These are phyloP conservation scores for Batrachochytrium dendrobatidis DNA, from an alignment of 371 early-diverging fungal genomes.

Conservation along the genomic window DNA sequence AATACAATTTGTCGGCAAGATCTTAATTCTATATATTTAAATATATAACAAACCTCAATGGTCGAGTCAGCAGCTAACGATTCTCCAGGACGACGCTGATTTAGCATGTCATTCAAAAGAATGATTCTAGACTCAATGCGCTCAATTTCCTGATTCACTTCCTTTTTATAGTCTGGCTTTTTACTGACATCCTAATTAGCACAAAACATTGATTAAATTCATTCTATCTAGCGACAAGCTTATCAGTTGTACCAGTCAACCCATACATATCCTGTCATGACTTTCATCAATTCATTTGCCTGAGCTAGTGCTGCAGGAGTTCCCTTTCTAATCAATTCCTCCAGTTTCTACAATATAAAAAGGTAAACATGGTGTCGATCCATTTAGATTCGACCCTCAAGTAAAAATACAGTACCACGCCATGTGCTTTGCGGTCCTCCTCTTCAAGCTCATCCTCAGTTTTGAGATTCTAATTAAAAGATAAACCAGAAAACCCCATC, in stretches of 20 bases:
- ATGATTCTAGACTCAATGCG: slow-evolving; percentile 69
- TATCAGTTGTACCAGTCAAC: neutral
- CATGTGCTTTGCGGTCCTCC: slow-evolving; percentile 80
- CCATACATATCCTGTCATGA: slow-evolving; percentile 87
- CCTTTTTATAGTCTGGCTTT: slow-evolving; percentile 72
- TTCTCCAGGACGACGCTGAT: slow-evolving; percentile 53
- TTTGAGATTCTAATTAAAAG: slow-evolving; percentile 37
- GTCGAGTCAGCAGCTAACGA: slow-evolving; percentile 31
- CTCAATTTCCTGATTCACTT: slow-evolving; percentile 73
- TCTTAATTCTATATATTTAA: slow-evolving; percentile 9
- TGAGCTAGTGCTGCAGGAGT: slow-evolving; percentile 85
- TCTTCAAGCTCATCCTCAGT: slow-evolving; percentile 89
- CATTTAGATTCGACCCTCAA: neutral
- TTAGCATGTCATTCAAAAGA: slow-evolving; percentile 73
- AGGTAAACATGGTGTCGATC: neutral
- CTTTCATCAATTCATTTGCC: slow-evolving; percentile 93
- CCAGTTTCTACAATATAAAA: slow-evolving; percentile 64
- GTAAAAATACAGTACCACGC: too few species aligned
- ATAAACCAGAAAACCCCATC: too few species aligned
- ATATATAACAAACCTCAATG: slow-evolving; percentile 44
- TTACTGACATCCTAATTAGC: slow-evolving; percentile 57
- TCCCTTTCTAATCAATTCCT: slow-evolving; percentile 90
- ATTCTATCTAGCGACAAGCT: slow-evolving; percentile 4
- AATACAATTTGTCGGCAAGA: slow-evolving; percentile 11
- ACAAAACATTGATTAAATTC: neutral